phyloP scores from a whole-genome alignment of 2,329 filamentous ascomycete genomes.

The Penicillium crustosum region DNA sequence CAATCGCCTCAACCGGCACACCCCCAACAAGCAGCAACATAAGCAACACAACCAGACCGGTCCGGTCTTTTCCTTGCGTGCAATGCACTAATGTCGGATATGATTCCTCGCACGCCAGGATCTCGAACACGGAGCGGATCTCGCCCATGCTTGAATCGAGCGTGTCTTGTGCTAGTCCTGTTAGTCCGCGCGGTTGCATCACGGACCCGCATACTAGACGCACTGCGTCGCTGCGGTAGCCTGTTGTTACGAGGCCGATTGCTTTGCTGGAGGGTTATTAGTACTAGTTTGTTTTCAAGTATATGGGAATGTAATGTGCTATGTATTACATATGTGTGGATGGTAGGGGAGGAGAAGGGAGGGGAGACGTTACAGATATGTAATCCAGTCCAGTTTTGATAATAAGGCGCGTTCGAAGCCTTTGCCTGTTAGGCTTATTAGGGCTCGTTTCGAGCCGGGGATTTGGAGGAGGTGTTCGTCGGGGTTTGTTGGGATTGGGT shows the following conservation, averaged over 20 bases:
- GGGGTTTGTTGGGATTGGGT: constrained; percentile 49
- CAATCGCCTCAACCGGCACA: constrained; percentile 60
- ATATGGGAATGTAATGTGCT: no score
- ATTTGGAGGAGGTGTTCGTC: constrained; percentile 61
- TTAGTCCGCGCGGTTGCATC: constrained; percentile 70
- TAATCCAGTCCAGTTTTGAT: constrained; percentile 66
- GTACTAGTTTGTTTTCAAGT: neutral
- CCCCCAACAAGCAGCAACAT: constrained; percentile 61
- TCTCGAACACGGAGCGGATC: constrained; percentile 69
- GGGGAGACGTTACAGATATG: constrained; percentile 55
- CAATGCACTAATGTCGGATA: constrained; percentile 76
- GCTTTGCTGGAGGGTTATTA: constrained; percentile 52
- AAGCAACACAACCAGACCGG: constrained; percentile 69
- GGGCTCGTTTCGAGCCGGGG: constrained; percentile 60
- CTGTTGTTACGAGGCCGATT: constrained; percentile 61
- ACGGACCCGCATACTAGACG: constrained; percentile 67
- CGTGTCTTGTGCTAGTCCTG: constrained; percentile 68
- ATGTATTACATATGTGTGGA: neutral
- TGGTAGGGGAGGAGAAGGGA: no score
- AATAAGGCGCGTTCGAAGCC: constrained; percentile 69
- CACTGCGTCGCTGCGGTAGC: constrained; percentile 69
- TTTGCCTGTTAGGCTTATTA: constrained; percentile 73
- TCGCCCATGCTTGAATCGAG: constrained; percentile 64
- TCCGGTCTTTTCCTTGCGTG: constrained; percentile 86
- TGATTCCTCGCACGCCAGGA: constrained; percentile 54